Evolutionary conservation across 139 green algal species (phyloP).

Genomic region (Gonium pectorale): DNA sequence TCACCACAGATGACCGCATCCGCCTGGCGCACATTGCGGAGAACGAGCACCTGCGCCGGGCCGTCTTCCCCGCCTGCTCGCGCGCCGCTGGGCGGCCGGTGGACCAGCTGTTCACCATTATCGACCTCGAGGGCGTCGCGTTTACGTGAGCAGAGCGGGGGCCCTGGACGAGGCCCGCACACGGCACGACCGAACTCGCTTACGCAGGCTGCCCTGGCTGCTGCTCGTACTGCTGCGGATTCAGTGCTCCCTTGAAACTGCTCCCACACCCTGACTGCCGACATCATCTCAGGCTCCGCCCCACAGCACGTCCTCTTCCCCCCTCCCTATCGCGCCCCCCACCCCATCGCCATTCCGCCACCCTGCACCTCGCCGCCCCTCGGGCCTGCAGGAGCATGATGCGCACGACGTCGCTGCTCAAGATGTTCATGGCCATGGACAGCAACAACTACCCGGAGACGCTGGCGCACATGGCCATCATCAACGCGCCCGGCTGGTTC

Average conservation of each 20-base stretch:
- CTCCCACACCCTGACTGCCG: no score
- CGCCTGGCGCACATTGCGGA: constrained; percentile 89
- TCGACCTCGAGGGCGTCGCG: constrained; percentile 82
- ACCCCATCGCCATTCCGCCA: no score
- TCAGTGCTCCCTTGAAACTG: no score
- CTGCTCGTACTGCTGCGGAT: no score
- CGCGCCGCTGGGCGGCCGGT: constrained; percentile 69
- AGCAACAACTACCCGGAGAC: constrained; percentile 91
- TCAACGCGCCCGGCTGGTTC: constrained; percentile 83
- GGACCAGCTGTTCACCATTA: constrained; percentile 87
- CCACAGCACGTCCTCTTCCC: no score
- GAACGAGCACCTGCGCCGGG: constrained; percentile 85
- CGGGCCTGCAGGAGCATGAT: constrained; percentile 65
- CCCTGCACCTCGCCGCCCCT: background rate
- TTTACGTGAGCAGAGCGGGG: constrained; percentile 58
- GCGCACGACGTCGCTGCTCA: constrained; percentile 65
- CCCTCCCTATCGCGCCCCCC: no score
- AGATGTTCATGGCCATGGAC: constrained; percentile 56
- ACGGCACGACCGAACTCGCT: no score
- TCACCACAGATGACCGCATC: constrained; percentile 89
- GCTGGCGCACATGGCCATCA: constrained; percentile 85
- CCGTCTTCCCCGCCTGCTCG: constrained; percentile 87
- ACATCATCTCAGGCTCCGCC: no score
- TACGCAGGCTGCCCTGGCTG: no score
- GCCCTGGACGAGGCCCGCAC: no score